These are phyloP conservation scores for Aspergillus pseudoterreus DNA, from an alignment of 2,329 filamentous ascomycete genomes.

Conservation along the genomic window DNA sequence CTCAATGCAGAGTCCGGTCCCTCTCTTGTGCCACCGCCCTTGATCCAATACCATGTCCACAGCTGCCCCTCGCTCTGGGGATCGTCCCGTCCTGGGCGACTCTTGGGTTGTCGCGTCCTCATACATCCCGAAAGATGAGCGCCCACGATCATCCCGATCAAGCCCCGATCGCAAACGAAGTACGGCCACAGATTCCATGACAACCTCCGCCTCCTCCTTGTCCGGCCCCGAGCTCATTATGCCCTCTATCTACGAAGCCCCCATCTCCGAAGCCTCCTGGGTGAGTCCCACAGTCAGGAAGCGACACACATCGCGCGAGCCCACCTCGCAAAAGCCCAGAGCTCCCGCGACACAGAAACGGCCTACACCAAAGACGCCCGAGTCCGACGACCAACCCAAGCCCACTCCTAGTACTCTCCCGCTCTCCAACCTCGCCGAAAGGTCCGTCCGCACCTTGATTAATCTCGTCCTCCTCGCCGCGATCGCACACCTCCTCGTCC, in stretches of 20 bases:
- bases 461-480: conserved; percentile 26
- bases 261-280: conserved; percentile 32
- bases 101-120: conserved; percentile 36
- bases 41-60: conserved; percentile 9
- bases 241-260: conserved; percentile 36
- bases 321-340: not conserved
- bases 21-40: not conserved
- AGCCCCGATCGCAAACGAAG: conserved; percentile 7
- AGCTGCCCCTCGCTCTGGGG: not conserved
- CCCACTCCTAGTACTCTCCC: not conserved
- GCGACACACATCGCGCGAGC: conserved; percentile 15
- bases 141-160: not conserved
- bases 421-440: not conserved
- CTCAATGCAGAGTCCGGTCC: not conserved
- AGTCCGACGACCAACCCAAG: not conserved
- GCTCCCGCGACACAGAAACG: not conserved
- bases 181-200: conserved; percentile 20
- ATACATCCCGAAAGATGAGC: conserved; percentile 11
- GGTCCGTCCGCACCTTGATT: conserved; percentile 16
- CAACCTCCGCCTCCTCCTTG: conserved; percentile 23
- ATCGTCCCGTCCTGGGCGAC: conserved; percentile 27
- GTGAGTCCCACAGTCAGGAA: conserved; percentile 26
- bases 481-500: conserved; percentile 31
- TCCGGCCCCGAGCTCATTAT: conserved; percentile 39
- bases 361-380: not conserved